Base-by-base conservation (phyloP, 2,329 filamentous ascomycete genomes). In the Dactylellina haptotyla region DNA sequence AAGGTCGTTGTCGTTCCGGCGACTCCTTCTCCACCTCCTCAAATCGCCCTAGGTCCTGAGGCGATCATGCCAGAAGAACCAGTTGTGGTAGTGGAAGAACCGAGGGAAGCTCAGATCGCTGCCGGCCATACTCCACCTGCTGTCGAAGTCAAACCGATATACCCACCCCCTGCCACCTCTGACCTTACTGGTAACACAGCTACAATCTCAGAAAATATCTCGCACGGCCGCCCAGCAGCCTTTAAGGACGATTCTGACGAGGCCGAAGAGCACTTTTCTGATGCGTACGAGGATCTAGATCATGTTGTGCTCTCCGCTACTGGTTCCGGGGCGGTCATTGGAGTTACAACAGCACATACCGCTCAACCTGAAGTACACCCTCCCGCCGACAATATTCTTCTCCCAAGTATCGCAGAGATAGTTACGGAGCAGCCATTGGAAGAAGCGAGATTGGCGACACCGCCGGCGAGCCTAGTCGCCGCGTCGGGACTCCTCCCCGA, bases 271-370 rank as follows among this genome's bases (percentile, higher is more conserved):
- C 67, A 72, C 20, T 72, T 72, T 51, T 65, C 67, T 10, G 67
- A 72, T 59, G 67, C 67, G 6, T 72, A 72, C 23, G 67, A 72
- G 53, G 58, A 72, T 43, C 30, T 72, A 2, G 67, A 72, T 54
- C 67, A 72, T 20, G 67, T 72, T 28, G 59, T 72, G 14, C 43
- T 72, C 32, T 72, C 67, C 9, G 59, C 67, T 3, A 72, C 67
- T 9, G 59, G 67, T 1, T 72, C 67, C 18, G 67, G 67, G 12
- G 67, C 67, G 1, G 59, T 61, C 6, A 48, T 72, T 12, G 67
- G 67, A 1, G 67, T 72, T 53, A 72, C 67, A 12, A 37, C 61
- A 1, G 59, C 67, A 1, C 67, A 65, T 43, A 37, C 45, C 26
- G 18, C 28, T 9, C 25, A 34, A 26, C 34, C 50, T 3, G 34